phyloP scores from a whole-genome alignment of 495 filamentous ascomycete species.

The Thermochaetoides thermophila region DNA sequence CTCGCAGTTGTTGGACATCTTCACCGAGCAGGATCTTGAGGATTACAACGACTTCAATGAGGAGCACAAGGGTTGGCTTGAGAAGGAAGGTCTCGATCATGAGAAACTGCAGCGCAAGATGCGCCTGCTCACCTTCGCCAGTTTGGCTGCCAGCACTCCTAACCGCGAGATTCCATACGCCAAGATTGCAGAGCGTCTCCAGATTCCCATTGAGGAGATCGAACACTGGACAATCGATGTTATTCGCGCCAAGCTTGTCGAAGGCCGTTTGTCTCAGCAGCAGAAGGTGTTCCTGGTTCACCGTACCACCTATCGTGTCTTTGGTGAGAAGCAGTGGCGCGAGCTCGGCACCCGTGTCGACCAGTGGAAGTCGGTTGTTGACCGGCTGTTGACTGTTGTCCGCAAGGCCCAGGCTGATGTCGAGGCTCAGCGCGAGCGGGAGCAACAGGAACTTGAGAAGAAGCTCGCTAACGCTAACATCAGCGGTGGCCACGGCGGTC shows the following conservation, averaged over 20 bases:
- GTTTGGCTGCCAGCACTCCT: constrained; percentile 65
- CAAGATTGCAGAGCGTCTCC: constrained; percentile 64
- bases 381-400: constrained; percentile 59
- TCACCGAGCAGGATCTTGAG: constrained; percentile 80
- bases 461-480: constrained; percentile 34
- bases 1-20: constrained; percentile 86
- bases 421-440: constrained; percentile 42
- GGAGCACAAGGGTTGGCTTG: constrained; percentile 64
- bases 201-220: constrained; percentile 66
- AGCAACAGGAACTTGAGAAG: constrained; percentile 41
- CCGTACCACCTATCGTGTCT: constrained; percentile 84
- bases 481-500: constrained; percentile 15
- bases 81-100: constrained; percentile 50
- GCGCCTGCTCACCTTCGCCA: constrained; percentile 83
- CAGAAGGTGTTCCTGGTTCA: constrained; percentile 89
- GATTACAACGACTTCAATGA: constrained; percentile 90
- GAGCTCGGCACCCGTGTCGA: constrained; percentile 81
- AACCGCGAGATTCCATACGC: constrained; percentile 75
- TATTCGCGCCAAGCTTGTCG: constrained; percentile 83
- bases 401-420: constrained; percentile 60
- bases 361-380: constrained; percentile 70
- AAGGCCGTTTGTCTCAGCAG: constrained; percentile 85
- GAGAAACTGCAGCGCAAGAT: constrained; percentile 68
- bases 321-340: constrained; percentile 95
- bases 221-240: constrained; percentile 99